phyloP scores from a whole-genome alignment of 2,329 filamentous ascomycete species.

The Lachnellula suecica region DNA sequence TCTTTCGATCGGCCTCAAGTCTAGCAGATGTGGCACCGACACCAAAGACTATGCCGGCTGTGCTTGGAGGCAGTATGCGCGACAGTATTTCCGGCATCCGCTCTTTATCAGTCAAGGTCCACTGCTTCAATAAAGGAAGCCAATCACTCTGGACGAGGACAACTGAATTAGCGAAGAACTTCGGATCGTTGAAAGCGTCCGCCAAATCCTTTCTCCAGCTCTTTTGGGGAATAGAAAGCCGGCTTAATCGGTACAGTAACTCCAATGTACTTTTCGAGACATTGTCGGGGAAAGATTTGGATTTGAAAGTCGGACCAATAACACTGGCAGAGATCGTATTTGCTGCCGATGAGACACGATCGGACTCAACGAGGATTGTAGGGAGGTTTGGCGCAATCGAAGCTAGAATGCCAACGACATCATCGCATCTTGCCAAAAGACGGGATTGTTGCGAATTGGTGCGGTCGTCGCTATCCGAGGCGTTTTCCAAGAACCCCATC shows the following conservation, averaged over 20 bases:
- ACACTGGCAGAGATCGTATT: constrained; percentile 80
- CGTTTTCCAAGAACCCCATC: constrained; percentile 66
- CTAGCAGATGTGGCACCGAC: constrained; percentile 92
- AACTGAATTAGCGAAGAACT: constrained; percentile 75
- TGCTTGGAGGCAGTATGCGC: constrained; percentile 80
- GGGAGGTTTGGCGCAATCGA: constrained; percentile 77
- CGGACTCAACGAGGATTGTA: constrained; percentile 80
- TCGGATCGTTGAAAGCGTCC: constrained; percentile 87
- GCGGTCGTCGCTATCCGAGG: constrained; percentile 40
- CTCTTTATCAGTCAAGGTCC: constrained; percentile 84
- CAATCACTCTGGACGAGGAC: constrained; percentile 70
- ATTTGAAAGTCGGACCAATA: constrained; percentile 77
- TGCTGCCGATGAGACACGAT: constrained; percentile 77
- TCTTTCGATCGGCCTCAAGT: constrained; percentile 91
- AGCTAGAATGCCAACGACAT: constrained; percentile 78
- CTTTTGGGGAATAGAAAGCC: constrained; percentile 78
- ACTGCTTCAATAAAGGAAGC: constrained; percentile 82
- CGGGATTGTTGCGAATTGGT: constrained; percentile 26
- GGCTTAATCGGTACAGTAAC: constrained; percentile 74
- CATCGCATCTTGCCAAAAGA: constrained; percentile 54
- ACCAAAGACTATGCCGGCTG: constrained; percentile 97
- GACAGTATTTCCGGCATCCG: constrained; percentile 77
- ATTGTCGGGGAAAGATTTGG: constrained; percentile 84
- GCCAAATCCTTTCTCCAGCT: constrained; percentile 89
- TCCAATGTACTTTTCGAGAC: constrained; percentile 69